A percentile compares a stretch with the other conserved stretches of the same genome.
phyloP scores from a whole-genome alignment of 164 flowering plant genomes.

The Vitis vinifera region ASM3070453v1 NC_081817.1:2314501-2315000 shows the following conservation, averaged over 20 bases:
- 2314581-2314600: not conserved
- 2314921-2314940: not conserved
- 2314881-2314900: not conserved
- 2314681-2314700: not conserved
- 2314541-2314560: not conserved
- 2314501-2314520: constrained; percentile 82
- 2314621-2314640: too few relatives aligned
- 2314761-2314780: constrained; percentile 90
- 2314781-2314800: constrained; percentile 85
- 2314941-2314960: not conserved
- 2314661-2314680: not conserved
- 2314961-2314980: constrained; percentile 5
- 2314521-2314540: not conserved
- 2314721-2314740: too few relatives aligned
- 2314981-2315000: constrained; percentile 73
- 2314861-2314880: not conserved
- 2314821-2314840: constrained; percentile 67
- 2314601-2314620: not conserved
- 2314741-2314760: constrained; percentile 64
- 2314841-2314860: constrained; percentile 50
- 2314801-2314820: constrained; percentile 62
- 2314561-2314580: not conserved
- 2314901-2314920: not conserved
- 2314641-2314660: not conserved
- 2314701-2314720: too few relatives aligned